Evolutionary conservation across 2,329 filamentous ascomycete genomes (phyloP), one percentile per base, ranked within the genome.

Genomic region (Lachnellula cervina): DNA sequence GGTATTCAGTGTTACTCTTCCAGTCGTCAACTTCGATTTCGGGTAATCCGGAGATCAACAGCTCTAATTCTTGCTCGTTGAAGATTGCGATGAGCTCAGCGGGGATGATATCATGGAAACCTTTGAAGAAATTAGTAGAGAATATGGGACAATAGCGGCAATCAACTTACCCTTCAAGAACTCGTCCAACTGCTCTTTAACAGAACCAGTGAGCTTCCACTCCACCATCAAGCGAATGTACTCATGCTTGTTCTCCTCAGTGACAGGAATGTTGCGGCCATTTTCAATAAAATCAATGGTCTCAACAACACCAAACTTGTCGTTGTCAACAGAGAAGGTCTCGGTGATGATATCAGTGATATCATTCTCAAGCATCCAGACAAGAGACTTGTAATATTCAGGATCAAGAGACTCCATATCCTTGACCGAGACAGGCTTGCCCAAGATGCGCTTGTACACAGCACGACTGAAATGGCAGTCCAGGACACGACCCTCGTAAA

Each of bases 391-490:
- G 83, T 97, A 97, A 76, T 99, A 99, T 68, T 99, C 93, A 3
- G 96, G 86, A 71, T 99, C 94, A 59, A 99, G 88, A 21, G 92
- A 97, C 73, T 99, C 94, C 91, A 99, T 97, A 68, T 99, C 94
- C 77, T 99, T 99, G 73, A 99, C 88, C 8, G 92, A 97, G 42
- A 97, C 93, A 3, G 90, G 84, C 71, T 95, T 96, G 70, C 94
- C 90, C 28, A 99, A 83, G 62, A 99, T 97, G 64, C 90, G 88
- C 77, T 97, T 97, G 80, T 99, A 99, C 51, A 99, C 93, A 14
- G 95, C 95, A 69, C 94, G 87, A 74, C 93, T 97, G 77, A 99
- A 99, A 79, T 97, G 96, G 73, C 94, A 99, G 72, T 99, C 94
- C 32, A 99, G 84, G 37, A 99, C 86, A 55, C 94, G 89, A 46